Percentiles rank a stretch among this genome's conserved stretches.
Evolutionary conservation across 345 rosid species (phyloP).

Genomic region (Salix purpurea): DNA sequence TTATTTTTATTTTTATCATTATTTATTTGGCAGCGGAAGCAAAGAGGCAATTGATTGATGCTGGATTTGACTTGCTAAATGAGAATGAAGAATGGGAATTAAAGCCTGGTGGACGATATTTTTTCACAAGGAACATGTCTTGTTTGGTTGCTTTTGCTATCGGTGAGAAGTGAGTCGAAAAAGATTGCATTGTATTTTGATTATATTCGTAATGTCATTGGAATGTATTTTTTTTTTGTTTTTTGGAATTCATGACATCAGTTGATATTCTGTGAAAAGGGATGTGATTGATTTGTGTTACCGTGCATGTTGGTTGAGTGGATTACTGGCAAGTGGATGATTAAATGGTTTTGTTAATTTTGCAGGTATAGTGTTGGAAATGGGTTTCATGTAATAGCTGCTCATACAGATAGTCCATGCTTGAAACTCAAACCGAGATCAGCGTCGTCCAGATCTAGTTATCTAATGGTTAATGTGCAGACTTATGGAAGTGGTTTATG

Average conservation of each 20-base stretch:
- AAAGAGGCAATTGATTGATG: conserved; percentile 58
- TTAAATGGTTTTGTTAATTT: conserved; percentile 10
- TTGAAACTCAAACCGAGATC: conserved; percentile 90
- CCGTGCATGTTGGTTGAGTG: background rate
- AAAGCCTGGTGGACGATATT: conserved; percentile 87
- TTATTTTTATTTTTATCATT: background rate
- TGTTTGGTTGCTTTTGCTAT: conserved; percentile 88
- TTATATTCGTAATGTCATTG: no score
- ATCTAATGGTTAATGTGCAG: conserved; percentile 88
- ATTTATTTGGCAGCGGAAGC: conserved; percentile 63
- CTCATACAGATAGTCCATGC: conserved; percentile 96
- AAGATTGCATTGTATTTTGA: background rate
- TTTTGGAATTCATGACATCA: no score
- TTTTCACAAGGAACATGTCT: conserved; percentile 92
- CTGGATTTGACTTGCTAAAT: conserved; percentile 65
- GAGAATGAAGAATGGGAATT: conserved; percentile 88
- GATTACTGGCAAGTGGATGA: background rate
- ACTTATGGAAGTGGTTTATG: conserved; percentile 95
- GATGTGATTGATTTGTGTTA: no score
- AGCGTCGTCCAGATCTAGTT: conserved; percentile 76
- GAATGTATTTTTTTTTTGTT: no score
- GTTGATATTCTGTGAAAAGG: no score
- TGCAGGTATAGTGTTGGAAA: conserved; percentile 72
- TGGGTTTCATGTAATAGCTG: conserved; percentile 88
- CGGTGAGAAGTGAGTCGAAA: conserved; percentile 68